A percentile compares a stretch with the other conserved stretches of the same genome.
phyloP scores from a whole-genome alignment of 2,329 filamentous ascomycete species.

The Arachnopeziza araneosa region DNA sequence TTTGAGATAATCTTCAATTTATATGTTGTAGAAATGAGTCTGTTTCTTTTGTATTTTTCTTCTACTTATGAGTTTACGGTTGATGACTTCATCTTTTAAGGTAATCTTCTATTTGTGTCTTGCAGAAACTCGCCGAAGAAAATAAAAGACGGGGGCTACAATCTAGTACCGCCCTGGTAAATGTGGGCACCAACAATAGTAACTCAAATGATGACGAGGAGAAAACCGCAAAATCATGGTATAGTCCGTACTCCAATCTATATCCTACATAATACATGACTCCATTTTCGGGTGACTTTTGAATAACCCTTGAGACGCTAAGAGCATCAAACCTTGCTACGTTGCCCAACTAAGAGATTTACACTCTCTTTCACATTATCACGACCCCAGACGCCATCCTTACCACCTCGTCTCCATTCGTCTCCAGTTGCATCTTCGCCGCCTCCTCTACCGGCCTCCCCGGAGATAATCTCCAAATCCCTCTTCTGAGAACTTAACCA shows the following conservation, averaged over 20 bases:
- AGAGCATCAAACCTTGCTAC: conserved; percentile 15
- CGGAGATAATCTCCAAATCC: conserved; percentile 31
- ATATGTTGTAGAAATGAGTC: too few relatives aligned
- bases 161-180: too few relatives aligned
- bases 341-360: conserved; percentile 45
- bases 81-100: too few relatives aligned
- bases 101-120: too few relatives aligned
- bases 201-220: neutral
- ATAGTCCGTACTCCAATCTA: neutral
- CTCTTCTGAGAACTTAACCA: conserved; percentile 88
- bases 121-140: too few relatives aligned
- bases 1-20: too few relatives aligned
- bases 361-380: conserved; percentile 59
- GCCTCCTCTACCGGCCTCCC: conserved; percentile 44
- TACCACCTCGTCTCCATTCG: conserved; percentile 64
- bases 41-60: too few relatives aligned
- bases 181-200: too few relatives aligned
- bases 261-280: conserved; percentile 10
- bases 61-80: too few relatives aligned
- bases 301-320: neutral
- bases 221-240: neutral
- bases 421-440: conserved; percentile 51
- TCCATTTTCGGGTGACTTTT: neutral
- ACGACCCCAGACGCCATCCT: conserved; percentile 57
- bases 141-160: too few relatives aligned